Percentiles rank a stretch among this genome's conserved stretches.
These are phyloP conservation scores for Hypoxylon sp. DNA, from an alignment of 2,329 filamentous ascomycete genomes.

Conservation along the genomic window DNA sequence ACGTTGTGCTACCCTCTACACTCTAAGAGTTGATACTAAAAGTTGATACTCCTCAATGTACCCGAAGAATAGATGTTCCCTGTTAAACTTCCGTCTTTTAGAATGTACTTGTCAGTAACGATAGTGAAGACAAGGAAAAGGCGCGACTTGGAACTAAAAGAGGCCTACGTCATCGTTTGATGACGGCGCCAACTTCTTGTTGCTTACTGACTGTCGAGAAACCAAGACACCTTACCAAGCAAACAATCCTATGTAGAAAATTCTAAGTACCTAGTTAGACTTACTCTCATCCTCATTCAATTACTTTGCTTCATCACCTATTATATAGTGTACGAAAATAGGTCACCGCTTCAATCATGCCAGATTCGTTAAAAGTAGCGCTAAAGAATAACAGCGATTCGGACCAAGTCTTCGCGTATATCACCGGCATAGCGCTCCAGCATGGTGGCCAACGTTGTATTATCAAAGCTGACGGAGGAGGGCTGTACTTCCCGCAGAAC, in stretches of 20 bases:
- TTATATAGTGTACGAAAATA: neutral
- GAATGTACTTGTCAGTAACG: neutral
- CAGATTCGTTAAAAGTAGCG: constrained; percentile 65
- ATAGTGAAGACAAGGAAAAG: neutral
- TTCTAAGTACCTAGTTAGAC: neutral
- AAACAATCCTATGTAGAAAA: neutral
- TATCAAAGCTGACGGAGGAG: constrained; percentile 63
- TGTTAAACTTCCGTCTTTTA: neutral
- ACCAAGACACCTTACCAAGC: constrained; percentile 2
- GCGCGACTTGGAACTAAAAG: constrained; percentile 13
- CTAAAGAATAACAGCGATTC: constrained; percentile 70
- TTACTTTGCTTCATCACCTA: neutral
- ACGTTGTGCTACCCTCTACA: neutral
- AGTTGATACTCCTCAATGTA: neutral
- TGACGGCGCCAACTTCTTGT: constrained; percentile 14
- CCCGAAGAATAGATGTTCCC: neutral
- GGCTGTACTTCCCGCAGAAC: constrained; percentile 70
- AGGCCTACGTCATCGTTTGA: constrained; percentile 27
- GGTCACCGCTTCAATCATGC: constrained; percentile 52
- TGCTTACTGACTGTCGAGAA: constrained; percentile 9
- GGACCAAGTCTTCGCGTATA: constrained; percentile 72
- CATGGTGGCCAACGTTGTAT: constrained; percentile 57
- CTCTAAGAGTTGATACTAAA: neutral
- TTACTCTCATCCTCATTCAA: neutral
- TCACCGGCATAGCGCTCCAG: constrained; percentile 74